Conservation (phyloP, 345 rosid genomes). For the Ceriops zippeliana region DNA sequence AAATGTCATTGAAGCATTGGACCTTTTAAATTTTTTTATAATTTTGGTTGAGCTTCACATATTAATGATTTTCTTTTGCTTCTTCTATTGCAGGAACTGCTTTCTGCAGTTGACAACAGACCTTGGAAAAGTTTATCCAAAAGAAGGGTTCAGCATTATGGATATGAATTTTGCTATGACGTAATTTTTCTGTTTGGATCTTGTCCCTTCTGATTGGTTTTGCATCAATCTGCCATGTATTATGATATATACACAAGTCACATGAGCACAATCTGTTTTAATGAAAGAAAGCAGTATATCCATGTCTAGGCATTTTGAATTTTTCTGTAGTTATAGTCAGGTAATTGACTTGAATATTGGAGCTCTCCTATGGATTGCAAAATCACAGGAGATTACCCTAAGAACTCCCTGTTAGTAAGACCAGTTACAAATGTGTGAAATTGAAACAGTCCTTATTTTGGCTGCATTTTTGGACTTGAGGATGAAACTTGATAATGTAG, state of each 20-base stretch:
- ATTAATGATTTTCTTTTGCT: not conserved
- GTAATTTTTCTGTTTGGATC: conserved; percentile 25
- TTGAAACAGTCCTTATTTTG: too few species aligned
- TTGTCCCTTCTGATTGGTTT: not conserved
- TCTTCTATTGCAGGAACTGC: conserved; percentile 52
- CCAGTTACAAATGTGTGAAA: too few species aligned
- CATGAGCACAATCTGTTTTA: not conserved
- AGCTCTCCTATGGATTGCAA: not conserved
- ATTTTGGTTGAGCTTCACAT: not conserved
- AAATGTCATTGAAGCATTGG: not conserved
- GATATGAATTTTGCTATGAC: conserved; percentile 80
- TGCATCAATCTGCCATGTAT: not conserved
- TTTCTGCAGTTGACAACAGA: conserved; percentile 68
- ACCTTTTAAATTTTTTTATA: not conserved
- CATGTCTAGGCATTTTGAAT: not conserved
- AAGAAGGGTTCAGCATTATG: conserved; percentile 94
- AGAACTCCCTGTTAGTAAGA: too few species aligned
- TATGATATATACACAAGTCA: not conserved
- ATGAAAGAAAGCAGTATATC: too few species aligned
- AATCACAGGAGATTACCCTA: not conserved
- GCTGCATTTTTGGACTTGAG: too few species aligned
- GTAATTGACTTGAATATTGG: not conserved
- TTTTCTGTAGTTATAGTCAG: not conserved
- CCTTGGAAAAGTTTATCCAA: conserved; percentile 81
- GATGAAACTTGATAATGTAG: too few species aligned